Base-by-base conservation (phyloP, 495 filamentous ascomycete species). In the Chaetomium fimeti region DNA sequence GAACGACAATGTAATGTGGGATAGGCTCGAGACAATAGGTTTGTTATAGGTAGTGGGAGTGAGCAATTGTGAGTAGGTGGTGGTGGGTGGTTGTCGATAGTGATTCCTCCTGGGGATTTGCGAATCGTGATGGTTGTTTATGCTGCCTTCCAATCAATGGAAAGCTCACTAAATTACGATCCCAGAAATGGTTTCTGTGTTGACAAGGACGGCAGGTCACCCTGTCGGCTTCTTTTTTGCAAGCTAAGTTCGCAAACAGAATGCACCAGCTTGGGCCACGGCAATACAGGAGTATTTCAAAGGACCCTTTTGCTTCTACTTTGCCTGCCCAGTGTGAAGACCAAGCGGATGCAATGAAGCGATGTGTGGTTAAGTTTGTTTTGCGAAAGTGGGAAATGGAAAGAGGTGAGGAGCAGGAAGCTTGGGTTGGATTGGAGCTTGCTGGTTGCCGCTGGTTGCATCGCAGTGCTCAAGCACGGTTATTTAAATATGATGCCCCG, bases 331-430 rank as follows among this genome's bases (percentile, higher is more conserved):
- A 52, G 45, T 28, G 25, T 12, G 12, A 25, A 25, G 47, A 59
- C 57, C 38, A 45, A 40, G 49, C 48, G 62, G 48, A 56, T 57
- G 57, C 56, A 65, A 45, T 16, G 36, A 40, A 65, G 63, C 22
- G 66, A 63, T 43, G 61, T 61, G 63, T 52, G n/a, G 65, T 29
- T 60, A 22, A 65, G 63, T 67, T 69, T 69, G 65, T 55, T 69
- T 66, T 53, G 43, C 32, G 48, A 38, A 47, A 28, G 42, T n/a
- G 40, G 49, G 61, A 66, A 63, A n/a, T 27, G 61, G 62, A 52
- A 52, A 58, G 58, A 65, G 59, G 15, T 48, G 53, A 43, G 40
- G 42, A 42, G 60, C 27, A 61, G 55, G 36, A 57, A 60, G 53
- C 58, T 36, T 36, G 8, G 32, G 32, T 36, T 63, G 62, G 58